Percentiles rank a stretch among this genome's conserved stretches.
Evolutionary conservation across 495 filamentous ascomycete species (phyloP).

Genomic region (Bacidia gigantensis): DNA sequence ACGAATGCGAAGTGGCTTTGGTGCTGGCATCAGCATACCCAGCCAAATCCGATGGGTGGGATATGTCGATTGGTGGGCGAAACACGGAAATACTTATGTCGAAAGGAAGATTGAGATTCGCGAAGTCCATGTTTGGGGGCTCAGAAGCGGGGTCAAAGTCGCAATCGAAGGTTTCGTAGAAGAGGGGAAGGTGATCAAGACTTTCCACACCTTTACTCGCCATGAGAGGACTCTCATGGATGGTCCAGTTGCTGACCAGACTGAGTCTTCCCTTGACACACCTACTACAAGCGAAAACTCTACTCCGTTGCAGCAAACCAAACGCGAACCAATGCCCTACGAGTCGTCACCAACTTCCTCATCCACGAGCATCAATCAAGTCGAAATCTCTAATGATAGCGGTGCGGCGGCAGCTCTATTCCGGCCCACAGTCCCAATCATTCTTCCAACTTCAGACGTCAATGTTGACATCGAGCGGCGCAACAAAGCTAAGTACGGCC

Average conservation of each 20-base stretch:
- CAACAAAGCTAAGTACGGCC: conserved; percentile 60
- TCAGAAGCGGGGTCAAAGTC: conserved; percentile 79
- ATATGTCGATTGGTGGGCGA: conserved; percentile 85
- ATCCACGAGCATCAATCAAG: conserved; percentile 11
- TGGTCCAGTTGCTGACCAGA: conserved; percentile 27
- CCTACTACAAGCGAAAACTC: conserved; percentile 15
- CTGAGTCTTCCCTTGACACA: conserved; percentile 10
- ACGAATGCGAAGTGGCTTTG: conserved; percentile 80
- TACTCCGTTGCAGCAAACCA: conserved; percentile 12
- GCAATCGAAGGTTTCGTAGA: conserved; percentile 75
- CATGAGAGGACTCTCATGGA: conserved; percentile 63
- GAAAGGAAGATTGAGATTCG: conserved; percentile 73
- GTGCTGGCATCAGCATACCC: conserved; percentile 81
- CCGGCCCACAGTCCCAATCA: conserved; percentile 49
- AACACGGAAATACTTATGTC: conserved; percentile 60
- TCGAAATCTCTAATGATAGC: conserved; percentile 25
- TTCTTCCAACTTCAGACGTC: conserved; percentile 67
- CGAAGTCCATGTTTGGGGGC: conserved; percentile 81
- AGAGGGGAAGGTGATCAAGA: conserved; percentile 72
- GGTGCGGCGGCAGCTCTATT: conserved; percentile 61
- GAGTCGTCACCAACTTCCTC: conserved; percentile 7
- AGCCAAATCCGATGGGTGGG: conserved; percentile 76
- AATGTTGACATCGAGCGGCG: conserved; percentile 81
- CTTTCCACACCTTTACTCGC: conserved; percentile 65
- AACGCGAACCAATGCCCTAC: neutral